A percentile compares a stretch with the other conserved stretches of the same genome.
Conservation (phyloP, 148 eudicot species). For the Rhododendron henanense region DNA sequence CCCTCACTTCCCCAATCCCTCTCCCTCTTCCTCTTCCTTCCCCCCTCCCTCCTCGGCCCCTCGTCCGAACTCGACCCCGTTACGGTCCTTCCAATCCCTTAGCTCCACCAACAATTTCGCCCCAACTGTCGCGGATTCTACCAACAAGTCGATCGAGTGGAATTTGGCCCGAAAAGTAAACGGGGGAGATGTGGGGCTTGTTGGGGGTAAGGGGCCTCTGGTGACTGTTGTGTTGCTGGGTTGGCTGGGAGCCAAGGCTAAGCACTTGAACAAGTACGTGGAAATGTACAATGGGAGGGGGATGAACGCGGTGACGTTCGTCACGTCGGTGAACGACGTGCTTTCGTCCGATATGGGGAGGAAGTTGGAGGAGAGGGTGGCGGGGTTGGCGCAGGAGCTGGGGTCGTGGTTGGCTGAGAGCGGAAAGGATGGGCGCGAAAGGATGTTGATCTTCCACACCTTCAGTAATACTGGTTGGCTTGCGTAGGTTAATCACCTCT, state of each 20-base stretch:
- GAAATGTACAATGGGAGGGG: constrained; percentile 66
- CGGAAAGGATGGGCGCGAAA: constrained; percentile 36
- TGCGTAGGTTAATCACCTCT: constrained; percentile 59
- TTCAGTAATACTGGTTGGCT: constrained; percentile 99
- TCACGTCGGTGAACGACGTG: constrained; percentile 62
- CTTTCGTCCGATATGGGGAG: constrained; percentile 66
- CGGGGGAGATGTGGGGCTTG: background rate
- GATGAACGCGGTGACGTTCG: constrained; percentile 56
- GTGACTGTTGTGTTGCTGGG: constrained; percentile 77
- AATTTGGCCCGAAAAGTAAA: background rate
- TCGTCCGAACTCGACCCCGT: background rate
- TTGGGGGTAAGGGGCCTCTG: constrained; percentile 20
- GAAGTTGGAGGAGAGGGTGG: constrained; percentile 48
- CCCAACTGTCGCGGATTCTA: background rate
- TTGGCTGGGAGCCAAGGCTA: constrained; percentile 78
- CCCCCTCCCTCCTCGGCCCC: background rate
- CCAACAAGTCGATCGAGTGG: constrained; percentile 13
- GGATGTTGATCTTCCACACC: constrained; percentile 73
- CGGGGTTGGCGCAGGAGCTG: constrained; percentile 41
- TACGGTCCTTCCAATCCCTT: constrained; percentile 4
- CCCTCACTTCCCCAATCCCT: background rate
- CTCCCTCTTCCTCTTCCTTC: background rate
- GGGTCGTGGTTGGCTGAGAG: constrained; percentile 52
- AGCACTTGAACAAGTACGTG: constrained; percentile 63
- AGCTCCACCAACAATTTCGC: background rate